phyloP scores from a whole-genome alignment of 495 filamentous ascomycete genomes.

The Tuber microsphaerosporum region DNA sequence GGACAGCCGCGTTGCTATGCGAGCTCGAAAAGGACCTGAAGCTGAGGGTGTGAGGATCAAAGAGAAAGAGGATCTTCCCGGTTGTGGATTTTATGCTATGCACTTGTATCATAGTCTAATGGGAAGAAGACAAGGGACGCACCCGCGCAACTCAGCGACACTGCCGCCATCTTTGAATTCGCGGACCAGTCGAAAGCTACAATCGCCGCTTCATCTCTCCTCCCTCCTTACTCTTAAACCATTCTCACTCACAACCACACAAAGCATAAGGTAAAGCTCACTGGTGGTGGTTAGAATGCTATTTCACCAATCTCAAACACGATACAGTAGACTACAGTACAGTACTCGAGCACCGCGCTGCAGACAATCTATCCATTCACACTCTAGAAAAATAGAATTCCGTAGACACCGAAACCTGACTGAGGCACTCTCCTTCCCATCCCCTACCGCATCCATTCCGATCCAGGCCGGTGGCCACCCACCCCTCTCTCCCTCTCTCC shows the following conservation, averaged over 20 bases:
- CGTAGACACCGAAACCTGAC: neutral
- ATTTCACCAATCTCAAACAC: neutral
- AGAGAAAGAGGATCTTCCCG: neutral
- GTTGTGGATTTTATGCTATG: neutral
- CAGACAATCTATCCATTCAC: neutral
- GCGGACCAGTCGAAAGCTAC: neutral
- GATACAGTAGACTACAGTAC: neutral
- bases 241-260: neutral
- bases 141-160: neutral
- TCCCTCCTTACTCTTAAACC: neutral
- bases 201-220: neutral
- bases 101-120: neutral
- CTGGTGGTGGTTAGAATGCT: neutral
- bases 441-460: neutral
- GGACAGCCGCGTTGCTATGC: constrained; percentile 11
- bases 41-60: neutral
- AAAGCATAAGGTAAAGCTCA: neutral
- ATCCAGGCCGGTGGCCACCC: neutral
- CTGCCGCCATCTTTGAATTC: neutral
- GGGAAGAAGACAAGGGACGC: neutral
- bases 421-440: neutral
- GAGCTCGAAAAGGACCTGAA: neutral
- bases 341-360: too few species aligned
- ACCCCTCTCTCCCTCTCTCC: neutral
- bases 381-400: neutral